A percentile compares a stretch with the other conserved stretches of the same genome.
Evolutionary conservation across 2,329 filamentous ascomycete species (phyloP).

Genomic region (Neofusicoccum cordaticola): DNA sequence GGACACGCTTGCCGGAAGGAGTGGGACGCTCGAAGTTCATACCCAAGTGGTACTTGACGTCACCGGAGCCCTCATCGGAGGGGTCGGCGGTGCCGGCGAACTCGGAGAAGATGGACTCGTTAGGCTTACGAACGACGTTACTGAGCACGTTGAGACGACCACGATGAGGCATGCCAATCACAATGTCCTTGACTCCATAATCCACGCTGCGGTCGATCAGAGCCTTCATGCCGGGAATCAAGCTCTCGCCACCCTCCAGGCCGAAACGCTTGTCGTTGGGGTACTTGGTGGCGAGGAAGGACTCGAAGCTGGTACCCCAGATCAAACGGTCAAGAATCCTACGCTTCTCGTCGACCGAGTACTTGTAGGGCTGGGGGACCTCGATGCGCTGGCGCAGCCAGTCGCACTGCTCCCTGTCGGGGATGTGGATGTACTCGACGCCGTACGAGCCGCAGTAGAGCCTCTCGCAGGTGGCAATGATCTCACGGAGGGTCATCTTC

Average conservation of each 20-base stretch:
- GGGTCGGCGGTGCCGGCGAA: slow-evolving; percentile 86
- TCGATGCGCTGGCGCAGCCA: slow-evolving; percentile 96
- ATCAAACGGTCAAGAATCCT: slow-evolving; percentile 95
- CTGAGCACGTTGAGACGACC: slow-evolving; percentile 95
- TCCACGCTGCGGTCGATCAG: slow-evolving; percentile 97
- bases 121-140: slow-evolving; percentile 98
- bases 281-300: slow-evolving; percentile 94
- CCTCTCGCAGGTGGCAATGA: slow-evolving; percentile 86
- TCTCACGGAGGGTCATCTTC: slow-evolving; percentile 96
- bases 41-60: slow-evolving; percentile 98
- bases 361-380: slow-evolving; percentile 92
- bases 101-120: slow-evolving; percentile 99
- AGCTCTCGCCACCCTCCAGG: slow-evolving; percentile 92
- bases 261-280: slow-evolving; percentile 99
- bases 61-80: slow-evolving; percentile 92
- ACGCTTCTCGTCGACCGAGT: slow-evolving; percentile 97
- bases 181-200: slow-evolving; percentile 97
- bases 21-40: slow-evolving; percentile 99
- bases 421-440: slow-evolving; percentile 98
- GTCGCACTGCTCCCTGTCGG: slow-evolving; percentile 94
- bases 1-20: slow-evolving; percentile 97
- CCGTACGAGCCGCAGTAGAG: slow-evolving; percentile 98
- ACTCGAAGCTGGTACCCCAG: slow-evolving; percentile 97
- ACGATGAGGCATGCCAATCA: slow-evolving; percentile 99
- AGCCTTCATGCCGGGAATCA: slow-evolving; percentile 99